These are phyloP conservation scores for Skeletonema menzelii DNA, from an alignment of 108 stramenopile genomes.

Conservation along the genomic window DNA sequence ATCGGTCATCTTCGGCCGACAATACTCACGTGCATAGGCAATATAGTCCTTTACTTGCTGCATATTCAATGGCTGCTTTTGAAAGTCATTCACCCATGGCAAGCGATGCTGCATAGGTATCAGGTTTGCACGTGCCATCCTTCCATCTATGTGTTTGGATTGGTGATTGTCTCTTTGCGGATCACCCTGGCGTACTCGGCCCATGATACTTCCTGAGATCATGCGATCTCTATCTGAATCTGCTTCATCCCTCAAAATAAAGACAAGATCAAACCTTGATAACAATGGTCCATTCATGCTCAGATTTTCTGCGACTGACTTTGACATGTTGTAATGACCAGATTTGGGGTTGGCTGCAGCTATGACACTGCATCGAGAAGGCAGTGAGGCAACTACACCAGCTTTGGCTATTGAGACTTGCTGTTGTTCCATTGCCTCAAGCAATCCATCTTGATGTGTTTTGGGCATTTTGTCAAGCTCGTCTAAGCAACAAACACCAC, in stretches of 20 bases:
- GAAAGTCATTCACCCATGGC: slow-evolving; percentile 72
- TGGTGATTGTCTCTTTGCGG: slow-evolving; percentile 2
- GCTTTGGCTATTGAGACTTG: slow-evolving; percentile 97
- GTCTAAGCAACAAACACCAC: slow-evolving; percentile 98
- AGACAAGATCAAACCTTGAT: slow-evolving; percentile 97
- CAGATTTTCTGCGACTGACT: slow-evolving; percentile 93
- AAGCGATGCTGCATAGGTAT: slow-evolving; percentile 69
- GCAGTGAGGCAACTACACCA: slow-evolving; percentile 91
- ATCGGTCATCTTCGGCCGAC: slow-evolving; percentile 85
- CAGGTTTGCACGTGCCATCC: slow-evolving; percentile 10
- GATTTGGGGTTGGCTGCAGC: slow-evolving; percentile 98
- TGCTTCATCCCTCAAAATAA: slow-evolving; percentile 92
- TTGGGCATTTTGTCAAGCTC: slow-evolving; percentile 98
- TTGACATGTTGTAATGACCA: slow-evolving; percentile 92
- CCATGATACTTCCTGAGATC: slow-evolving; percentile 93
- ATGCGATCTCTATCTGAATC: slow-evolving; percentile 89
- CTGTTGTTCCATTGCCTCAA: slow-evolving; percentile 99
- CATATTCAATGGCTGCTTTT: slow-evolving; percentile 78
- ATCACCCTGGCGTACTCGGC: slow-evolving; percentile 55
- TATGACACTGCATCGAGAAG: slow-evolving; percentile 91
- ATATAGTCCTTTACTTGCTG: slow-evolving; percentile 94
- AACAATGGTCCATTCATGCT: slow-evolving; percentile 94
- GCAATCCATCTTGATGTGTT: slow-evolving; percentile 85
- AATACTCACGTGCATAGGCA: slow-evolving; percentile 93
- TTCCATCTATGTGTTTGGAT: slow-evolving; percentile 15